These are phyloP conservation scores for Babesia ovata DNA, from an alignment of 169 alveolate species.

Conservation along the genomic window DNA sequence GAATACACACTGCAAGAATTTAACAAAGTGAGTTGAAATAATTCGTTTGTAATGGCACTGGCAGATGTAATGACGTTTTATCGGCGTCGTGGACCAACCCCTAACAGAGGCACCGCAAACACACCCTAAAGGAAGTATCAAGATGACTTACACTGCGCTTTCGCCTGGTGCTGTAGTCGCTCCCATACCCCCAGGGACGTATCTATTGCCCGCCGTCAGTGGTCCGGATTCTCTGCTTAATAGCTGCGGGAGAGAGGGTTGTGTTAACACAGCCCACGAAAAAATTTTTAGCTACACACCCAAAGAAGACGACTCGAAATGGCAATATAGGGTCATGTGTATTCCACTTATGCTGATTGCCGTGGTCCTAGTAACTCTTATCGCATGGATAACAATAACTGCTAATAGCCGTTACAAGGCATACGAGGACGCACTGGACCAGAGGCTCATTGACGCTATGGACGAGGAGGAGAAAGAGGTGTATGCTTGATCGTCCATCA, in stretches of 20 bases:
- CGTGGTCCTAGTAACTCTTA: not conserved
- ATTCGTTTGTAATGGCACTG: too few species aligned
- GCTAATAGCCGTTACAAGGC: not conserved
- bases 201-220: constrained; percentile 2
- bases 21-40: too few species aligned
- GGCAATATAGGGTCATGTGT: not conserved
- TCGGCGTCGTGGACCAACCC: too few species aligned
- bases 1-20: not conserved
- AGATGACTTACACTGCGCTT: constrained; percentile 12
- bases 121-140: not conserved
- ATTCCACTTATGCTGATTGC: not conserved
- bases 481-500: constrained; percentile 9
- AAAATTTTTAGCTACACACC: constrained; percentile 30
- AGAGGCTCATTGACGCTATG: constrained; percentile 30
- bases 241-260: constrained; percentile 32
- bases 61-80: too few species aligned
- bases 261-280: constrained; percentile 9
- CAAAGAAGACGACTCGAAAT: not conserved
- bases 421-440: constrained; percentile 30
- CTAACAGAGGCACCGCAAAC: not conserved
- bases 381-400: constrained; percentile 8
- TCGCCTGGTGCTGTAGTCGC: not conserved
- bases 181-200: constrained; percentile 19
- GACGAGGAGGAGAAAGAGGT: constrained; percentile 19
- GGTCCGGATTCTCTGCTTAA: not conserved